Conservation (phyloP, 345 rosid genomes). For the Linum lewisii region DNA sequence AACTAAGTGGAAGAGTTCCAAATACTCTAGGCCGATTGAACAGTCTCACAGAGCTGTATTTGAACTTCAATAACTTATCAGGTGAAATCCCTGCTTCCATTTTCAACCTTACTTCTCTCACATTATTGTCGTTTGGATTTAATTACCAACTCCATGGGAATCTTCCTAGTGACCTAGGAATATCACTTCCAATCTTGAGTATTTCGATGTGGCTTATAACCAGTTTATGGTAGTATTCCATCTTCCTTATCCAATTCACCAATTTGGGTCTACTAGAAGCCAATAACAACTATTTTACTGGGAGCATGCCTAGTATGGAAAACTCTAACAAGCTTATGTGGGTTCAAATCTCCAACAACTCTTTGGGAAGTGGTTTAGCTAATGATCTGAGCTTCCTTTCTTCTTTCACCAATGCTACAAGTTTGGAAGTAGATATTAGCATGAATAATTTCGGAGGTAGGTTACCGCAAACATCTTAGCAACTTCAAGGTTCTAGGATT, state of each 20-base stretch:
- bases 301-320: conserved; percentile 3
- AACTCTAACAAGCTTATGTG: background rate
- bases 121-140: background rate
- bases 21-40: no score
- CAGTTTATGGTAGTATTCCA: conserved; percentile 6
- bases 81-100: conserved; percentile 5
- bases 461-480: no score
- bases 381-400: conserved; percentile 8
- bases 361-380: conserved; percentile 1
- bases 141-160: background rate
- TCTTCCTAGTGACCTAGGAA: background rate
- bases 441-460: background rate
- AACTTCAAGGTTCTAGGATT: no score
- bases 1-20: no score
- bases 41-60: no score
- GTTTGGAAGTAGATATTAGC: background rate
- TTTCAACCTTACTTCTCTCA: conserved; percentile 11
- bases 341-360: background rate
- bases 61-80: no score
- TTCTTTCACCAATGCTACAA: background rate
- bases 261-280: background rate
- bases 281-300: background rate
- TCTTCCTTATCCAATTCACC: conserved; percentile 4
- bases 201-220: background rate
- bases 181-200: background rate